Percentiles rank a stretch among this genome's conserved stretches.
phyloP scores from a whole-genome alignment of 169 alveolate species.

The Plasmodium knowlesi region DNA sequence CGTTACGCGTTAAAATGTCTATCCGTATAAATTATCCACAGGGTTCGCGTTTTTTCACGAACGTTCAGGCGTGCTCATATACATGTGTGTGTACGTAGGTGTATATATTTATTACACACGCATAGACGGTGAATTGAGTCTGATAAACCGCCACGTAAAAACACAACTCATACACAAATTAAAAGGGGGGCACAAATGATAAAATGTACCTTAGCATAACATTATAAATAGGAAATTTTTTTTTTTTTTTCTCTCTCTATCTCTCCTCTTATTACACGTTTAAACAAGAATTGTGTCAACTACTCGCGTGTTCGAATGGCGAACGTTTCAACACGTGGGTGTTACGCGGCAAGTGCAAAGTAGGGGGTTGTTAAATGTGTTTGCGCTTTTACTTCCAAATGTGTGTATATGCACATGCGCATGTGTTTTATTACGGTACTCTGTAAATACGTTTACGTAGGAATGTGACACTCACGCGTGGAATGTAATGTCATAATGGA shows the following conservation, averaged over 20 bases:
- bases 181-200: background rate
- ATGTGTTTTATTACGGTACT: background rate
- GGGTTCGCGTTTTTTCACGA: background rate
- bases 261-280: background rate
- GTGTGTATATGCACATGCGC: background rate
- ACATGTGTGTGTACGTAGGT: background rate
- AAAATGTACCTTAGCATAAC: constrained; percentile 3
- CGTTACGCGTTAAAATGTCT: background rate
- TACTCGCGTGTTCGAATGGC: background rate
- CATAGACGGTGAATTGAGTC: background rate
- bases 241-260: background rate
- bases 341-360: background rate
- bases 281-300: background rate
- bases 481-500: background rate
- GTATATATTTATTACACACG: background rate
- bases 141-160: background rate
- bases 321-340: background rate
- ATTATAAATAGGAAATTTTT: background rate
- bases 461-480: background rate
- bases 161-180: background rate
- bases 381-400: background rate
- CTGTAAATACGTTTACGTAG: background rate
- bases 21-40: background rate
- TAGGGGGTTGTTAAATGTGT: background rate
- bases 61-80: background rate